Evolutionary conservation across 345 rosid species (phyloP).

Genomic region (Eucalyptus pauciflora): DNA sequence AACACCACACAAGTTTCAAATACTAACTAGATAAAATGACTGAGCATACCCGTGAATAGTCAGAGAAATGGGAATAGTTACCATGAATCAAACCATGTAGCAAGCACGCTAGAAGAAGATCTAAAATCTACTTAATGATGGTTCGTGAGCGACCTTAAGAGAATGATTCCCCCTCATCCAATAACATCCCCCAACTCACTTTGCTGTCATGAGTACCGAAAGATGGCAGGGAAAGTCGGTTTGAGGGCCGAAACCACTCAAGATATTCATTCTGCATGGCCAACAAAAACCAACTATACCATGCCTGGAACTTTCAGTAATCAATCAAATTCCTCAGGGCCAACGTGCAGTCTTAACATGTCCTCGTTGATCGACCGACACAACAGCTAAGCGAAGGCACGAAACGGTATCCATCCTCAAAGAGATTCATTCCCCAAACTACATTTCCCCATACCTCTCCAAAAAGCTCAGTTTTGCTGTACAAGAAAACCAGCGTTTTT

Average conservation of each 20-base stretch:
- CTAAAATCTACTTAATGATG: neutral
- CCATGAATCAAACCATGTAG: neutral
- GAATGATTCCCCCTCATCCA: neutral
- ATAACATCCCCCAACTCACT: neutral
- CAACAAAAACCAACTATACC: neutral
- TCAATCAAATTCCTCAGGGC: neutral
- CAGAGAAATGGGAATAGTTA: neutral
- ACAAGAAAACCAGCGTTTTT: neutral
- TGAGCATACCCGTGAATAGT: neutral
- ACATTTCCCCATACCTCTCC: neutral
- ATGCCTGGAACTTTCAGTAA: neutral
- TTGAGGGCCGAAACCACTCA: neutral
- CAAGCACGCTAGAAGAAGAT: neutral
- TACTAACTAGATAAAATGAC: neutral
- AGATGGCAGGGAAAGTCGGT: neutral
- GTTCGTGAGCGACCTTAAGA: neutral
- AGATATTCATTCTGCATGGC: neutral
- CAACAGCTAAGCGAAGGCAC: neutral
- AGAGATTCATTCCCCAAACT: neutral
- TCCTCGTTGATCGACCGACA: neutral
- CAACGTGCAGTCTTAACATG: neutral
- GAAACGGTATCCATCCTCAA: neutral
- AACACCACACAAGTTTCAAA: neutral
- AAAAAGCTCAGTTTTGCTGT: neutral
- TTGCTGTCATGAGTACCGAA: neutral